Conservation (phyloP, 176 grass and related monocot species). For the Oryza punctata region DNA sequence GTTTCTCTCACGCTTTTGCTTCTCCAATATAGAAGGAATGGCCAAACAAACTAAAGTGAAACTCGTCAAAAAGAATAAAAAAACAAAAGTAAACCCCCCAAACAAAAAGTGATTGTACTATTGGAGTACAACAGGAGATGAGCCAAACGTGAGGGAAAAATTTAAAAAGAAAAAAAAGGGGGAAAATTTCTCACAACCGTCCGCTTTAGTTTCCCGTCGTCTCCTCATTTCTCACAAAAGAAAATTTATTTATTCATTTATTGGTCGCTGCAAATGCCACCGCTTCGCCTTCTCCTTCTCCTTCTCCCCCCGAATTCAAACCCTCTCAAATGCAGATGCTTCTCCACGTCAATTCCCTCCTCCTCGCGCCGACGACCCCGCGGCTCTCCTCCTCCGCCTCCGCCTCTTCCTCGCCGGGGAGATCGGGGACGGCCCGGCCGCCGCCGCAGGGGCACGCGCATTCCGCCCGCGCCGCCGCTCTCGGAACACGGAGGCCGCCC, state of each 20-base stretch:
- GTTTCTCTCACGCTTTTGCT: too few relatives aligned
- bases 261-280: background rate
- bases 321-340: constrained; percentile 27
- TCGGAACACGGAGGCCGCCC: background rate
- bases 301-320: constrained; percentile 1
- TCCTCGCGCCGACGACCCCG: background rate
- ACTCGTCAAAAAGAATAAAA: too few relatives aligned
- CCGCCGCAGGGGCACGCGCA: background rate
- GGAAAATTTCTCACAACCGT: background rate
- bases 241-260: background rate
- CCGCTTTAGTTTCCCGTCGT: background rate
- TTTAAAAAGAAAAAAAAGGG: background rate
- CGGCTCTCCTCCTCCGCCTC: constrained; percentile 3
- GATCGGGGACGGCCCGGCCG: background rate
- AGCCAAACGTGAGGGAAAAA: background rate
- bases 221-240: too few relatives aligned
- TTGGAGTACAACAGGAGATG: background rate
- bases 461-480: constrained; percentile 6
- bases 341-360: constrained; percentile 4
- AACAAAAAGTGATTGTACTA: too few relatives aligned
- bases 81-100: too few relatives aligned
- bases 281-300: background rate
- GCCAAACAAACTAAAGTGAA: too few relatives aligned
- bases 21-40: too few relatives aligned
- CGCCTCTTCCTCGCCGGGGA: constrained; percentile 6